These are phyloP conservation scores for Saccharomycopsis babjevae DNA, from an alignment of 805 yeast genomes.

Conservation along the genomic window DNA sequence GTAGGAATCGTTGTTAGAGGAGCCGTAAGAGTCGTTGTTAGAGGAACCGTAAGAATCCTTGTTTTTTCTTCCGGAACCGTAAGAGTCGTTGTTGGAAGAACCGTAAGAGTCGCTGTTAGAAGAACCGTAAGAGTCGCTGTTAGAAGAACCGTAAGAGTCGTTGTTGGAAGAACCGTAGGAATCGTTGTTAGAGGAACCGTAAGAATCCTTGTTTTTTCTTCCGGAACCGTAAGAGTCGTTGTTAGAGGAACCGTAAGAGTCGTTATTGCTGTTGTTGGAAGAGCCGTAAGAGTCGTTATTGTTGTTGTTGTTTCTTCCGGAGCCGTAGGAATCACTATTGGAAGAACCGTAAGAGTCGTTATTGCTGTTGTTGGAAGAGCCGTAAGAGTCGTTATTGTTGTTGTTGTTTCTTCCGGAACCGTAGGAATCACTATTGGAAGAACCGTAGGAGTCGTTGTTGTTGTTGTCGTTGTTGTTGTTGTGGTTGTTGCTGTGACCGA, in stretches of 20 bases:
- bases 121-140: slow-evolving; percentile 3
- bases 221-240: slow-evolving; percentile 26
- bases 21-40: slow-evolving; percentile 20
- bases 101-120: slow-evolving; percentile 17
- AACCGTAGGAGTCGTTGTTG: slow-evolving; percentile 25
- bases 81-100: slow-evolving; percentile 17
- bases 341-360: slow-evolving; percentile 28
- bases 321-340: slow-evolving; percentile 23
- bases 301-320: no score
- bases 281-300: slow-evolving; percentile 23
- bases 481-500: slow-evolving; percentile 24
- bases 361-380: slow-evolving; percentile 25
- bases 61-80: slow-evolving; percentile 18
- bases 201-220: slow-evolving; percentile 10
- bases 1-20: slow-evolving; percentile 16
- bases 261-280: slow-evolving; percentile 19
- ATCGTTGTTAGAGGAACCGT: slow-evolving; percentile 12
- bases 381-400: slow-evolving; percentile 20
- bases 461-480: slow-evolving; percentile 19
- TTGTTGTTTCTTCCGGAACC: slow-evolving; percentile 20
- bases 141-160: slow-evolving; percentile 20
- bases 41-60: slow-evolving; percentile 21
- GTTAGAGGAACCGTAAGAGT: slow-evolving; percentile 20
- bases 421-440: slow-evolving; percentile 26
- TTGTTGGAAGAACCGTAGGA: slow-evolving; percentile 16